Base-by-base conservation (phyloP, 2,329 filamentous ascomycete species). In the Alternaria ethzedia region DNA sequence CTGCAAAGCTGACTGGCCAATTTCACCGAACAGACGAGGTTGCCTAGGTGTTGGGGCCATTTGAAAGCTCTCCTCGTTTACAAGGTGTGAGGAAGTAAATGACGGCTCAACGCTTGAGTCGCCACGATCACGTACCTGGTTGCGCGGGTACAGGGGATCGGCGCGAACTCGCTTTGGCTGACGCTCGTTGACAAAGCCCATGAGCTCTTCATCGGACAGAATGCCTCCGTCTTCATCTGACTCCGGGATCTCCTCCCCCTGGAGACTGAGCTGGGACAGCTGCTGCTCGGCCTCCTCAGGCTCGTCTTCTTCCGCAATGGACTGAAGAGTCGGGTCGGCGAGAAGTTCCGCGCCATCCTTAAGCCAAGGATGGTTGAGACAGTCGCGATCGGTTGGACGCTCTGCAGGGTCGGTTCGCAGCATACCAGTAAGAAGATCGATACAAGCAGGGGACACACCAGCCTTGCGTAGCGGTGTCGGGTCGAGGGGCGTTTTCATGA, bases 401-500 rank as follows among this genome's bases (percentile, higher is more conserved):
- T 87, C 81, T 59, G 91, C 87, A 1, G 95, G 93, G 54, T 94
- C 89, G n/a, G 88, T 88, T 68, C 93, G 89, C 5, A 98, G 87
- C 87, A 97, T 96, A n/a, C 84, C 83, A 15, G 83, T 82, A 30
- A 98, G 82, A 70, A 97, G 92, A 68, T 94, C 87, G 51, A 96
- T 88, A 11, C 90, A 92, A 3, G 83, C 78, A 2, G 86, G 82
- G 0, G 93, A 93, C 8, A 96, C 83, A 0, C 83, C 82, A 10
- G 79, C 81, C 6, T 82, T 76, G 10, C 86, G 80, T 23, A 98
- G 83, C 1, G 92, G 89, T 13, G 82, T 79, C 12, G 88, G 86
- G 71, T 97, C 88, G 6, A 96, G 82, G 0, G 88, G 84, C 4
- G 86, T 89, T 6, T 89, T 92, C 91, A 97, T 97, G 76, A 98